Percentiles rank a stretch among this genome's conserved stretches.
Evolutionary conservation across 1,139 yeast genomes (phyloP).

Genomic region (Sugiyamaella grinbergsii): DNA sequence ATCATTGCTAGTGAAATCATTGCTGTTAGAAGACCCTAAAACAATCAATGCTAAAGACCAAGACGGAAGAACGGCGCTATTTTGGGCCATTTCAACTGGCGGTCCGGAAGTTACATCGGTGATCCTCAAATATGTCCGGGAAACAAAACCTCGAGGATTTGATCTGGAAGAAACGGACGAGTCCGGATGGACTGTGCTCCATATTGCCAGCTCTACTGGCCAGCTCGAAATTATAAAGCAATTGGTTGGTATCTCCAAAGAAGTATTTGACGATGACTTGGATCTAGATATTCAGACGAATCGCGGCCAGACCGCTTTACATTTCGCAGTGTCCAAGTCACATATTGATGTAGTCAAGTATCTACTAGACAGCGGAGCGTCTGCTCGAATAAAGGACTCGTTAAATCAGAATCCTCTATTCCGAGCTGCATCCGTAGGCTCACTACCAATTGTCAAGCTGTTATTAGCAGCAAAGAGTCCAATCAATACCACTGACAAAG

Average conservation of each 20-base stretch:
- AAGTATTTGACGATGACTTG: constrained; percentile 33
- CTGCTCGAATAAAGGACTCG: constrained; percentile 66
- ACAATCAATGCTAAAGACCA: constrained; percentile 55
- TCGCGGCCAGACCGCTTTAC: constrained; percentile 74
- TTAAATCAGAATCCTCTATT: constrained; percentile 70
- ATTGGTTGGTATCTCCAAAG: constrained; percentile 37
- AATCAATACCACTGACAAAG: constrained; percentile 64
- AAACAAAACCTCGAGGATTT: constrained; percentile 36
- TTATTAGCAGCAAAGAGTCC: constrained; percentile 61
- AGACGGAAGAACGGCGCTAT: constrained; percentile 81
- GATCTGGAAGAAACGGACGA: constrained; percentile 76
- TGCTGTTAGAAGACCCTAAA: constrained; percentile 54
- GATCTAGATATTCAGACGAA: constrained; percentile 57
- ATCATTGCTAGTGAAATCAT: constrained; percentile 50
- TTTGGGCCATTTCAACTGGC: constrained; percentile 83
- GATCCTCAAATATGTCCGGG: constrained; percentile 45
- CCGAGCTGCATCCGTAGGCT: constrained; percentile 83
- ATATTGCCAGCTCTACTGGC: constrained; percentile 79
- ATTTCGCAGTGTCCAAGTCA: constrained; percentile 72
- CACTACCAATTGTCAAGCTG: constrained; percentile 53
- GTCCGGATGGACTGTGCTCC: constrained; percentile 87
- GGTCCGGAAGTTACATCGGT: constrained; percentile 56
- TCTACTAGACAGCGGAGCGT: constrained; percentile 58
- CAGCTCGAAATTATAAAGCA: constrained; percentile 54
- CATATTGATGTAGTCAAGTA: constrained; percentile 55